phyloP scores from a whole-genome alignment of 2,329 filamentous ascomycete genomes.

The Colletotrichum orbiculare region DNA sequence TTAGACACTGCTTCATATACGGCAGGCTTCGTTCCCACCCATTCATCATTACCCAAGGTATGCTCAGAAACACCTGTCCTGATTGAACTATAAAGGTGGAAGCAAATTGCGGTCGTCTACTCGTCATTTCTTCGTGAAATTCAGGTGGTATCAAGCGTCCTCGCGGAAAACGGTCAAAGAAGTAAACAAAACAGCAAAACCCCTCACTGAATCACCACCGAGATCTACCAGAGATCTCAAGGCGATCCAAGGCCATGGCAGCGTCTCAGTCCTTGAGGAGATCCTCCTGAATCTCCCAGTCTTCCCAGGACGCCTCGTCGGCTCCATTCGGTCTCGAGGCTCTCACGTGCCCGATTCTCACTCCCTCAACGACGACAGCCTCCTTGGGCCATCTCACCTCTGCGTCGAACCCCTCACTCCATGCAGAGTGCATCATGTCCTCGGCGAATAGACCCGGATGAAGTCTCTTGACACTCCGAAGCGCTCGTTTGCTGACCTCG shows the following conservation, averaged over 20 bases:
- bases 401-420: slow-evolving; percentile 46
- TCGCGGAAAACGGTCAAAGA: too few species aligned
- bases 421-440: slow-evolving; percentile 43
- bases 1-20: too few species aligned
- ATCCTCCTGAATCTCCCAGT: slow-evolving; percentile 56
- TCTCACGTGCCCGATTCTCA: slow-evolving; percentile 50
- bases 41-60: too few species aligned
- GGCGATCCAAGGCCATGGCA: not conserved
- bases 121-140: too few species aligned
- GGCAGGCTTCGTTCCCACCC: too few species aligned
- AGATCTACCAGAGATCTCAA: not conserved
- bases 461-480: slow-evolving; percentile 60
- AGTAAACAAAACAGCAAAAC: too few species aligned
- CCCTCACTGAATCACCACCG: too few species aligned
- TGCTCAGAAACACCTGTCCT: too few species aligned
- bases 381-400: slow-evolving; percentile 52
- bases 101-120: too few species aligned
- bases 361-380: slow-evolving; percentile 51
- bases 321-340: slow-evolving; percentile 57
- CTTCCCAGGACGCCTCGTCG: slow-evolving; percentile 64
- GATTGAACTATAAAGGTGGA: too few species aligned
- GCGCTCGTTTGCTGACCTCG: slow-evolving; percentile 64
- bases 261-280: slow-evolving; percentile 35
- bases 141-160: too few species aligned
- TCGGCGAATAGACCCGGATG: slow-evolving; percentile 46